phyloP scores from a whole-genome alignment of 2,329 filamentous ascomycete genomes.

The Epichloe gansuensis region DNA sequence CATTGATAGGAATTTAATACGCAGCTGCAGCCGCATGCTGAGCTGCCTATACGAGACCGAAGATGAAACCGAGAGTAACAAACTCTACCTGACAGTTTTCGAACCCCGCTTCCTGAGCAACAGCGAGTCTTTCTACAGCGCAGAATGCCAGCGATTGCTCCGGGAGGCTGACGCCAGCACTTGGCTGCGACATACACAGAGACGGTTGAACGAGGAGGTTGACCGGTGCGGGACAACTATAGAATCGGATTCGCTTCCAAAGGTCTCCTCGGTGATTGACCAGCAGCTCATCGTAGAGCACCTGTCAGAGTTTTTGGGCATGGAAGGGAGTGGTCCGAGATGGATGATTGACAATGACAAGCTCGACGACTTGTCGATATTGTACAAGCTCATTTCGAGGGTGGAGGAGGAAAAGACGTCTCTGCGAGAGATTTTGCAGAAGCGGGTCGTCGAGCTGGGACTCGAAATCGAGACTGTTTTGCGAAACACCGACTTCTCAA shows the following conservation, averaged over 20 bases:
- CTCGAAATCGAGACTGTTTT: constrained; percentile 64
- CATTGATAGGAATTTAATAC: constrained; percentile 71
- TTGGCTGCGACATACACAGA: constrained; percentile 67
- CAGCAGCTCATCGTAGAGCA: constrained; percentile 65
- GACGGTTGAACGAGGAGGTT: constrained; percentile 65
- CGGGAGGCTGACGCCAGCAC: constrained; percentile 66
- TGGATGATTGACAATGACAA: constrained; percentile 90
- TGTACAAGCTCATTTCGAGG: constrained; percentile 67
- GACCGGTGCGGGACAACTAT: constrained; percentile 75
- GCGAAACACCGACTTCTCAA: constrained; percentile 41
- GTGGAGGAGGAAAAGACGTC: constrained; percentile 63
- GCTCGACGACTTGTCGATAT: constrained; percentile 60
- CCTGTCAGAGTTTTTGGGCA: constrained; percentile 66
- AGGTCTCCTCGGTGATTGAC: constrained; percentile 68
- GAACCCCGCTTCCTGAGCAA: constrained; percentile 63
- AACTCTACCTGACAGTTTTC: constrained; percentile 73
- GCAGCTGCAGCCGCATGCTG: constrained; percentile 78
- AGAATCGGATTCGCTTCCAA: constrained; percentile 55
- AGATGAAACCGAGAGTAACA: constrained; percentile 62
- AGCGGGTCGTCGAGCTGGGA: constrained; percentile 67
- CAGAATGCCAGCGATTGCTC: constrained; percentile 63
- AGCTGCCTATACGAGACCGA: constrained; percentile 76
- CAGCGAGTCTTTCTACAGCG: constrained; percentile 60
- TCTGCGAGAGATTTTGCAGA: constrained; percentile 57
- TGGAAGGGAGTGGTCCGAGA: constrained; percentile 72